A percentile compares a stretch with the other conserved stretches of the same genome.
Conservation (phyloP, 108 stramenopile species). For the Pseudonitzschia multiseries region DNA sequence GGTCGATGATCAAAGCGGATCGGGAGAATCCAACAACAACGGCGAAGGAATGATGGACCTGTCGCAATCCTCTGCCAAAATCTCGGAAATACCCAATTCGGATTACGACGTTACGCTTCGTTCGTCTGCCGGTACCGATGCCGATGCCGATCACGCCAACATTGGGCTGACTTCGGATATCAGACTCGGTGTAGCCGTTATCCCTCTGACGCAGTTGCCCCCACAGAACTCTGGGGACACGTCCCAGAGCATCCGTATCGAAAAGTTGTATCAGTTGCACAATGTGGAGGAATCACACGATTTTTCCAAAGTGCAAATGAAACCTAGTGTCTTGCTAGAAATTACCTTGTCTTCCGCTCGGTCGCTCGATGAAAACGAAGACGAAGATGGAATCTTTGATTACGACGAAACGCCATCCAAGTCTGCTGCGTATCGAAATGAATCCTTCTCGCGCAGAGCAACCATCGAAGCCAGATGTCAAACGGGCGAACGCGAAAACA, state of each 20-base stretch:
- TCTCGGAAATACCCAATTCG: constrained; percentile 10
- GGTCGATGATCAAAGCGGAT: constrained; percentile 31
- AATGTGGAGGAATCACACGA: constrained; percentile 9
- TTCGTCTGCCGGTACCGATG: no score
- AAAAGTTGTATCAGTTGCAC: constrained; percentile 73
- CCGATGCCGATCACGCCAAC: neutral
- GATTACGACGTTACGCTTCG: constrained; percentile 30
- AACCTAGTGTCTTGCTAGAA: constrained; percentile 78
- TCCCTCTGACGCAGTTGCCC: constrained; percentile 67
- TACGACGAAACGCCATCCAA: constrained; percentile 21
- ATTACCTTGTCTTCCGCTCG: constrained; percentile 56
- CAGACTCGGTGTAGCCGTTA: constrained; percentile 59
- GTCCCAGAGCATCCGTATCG: constrained; percentile 46
- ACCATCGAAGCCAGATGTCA: constrained; percentile 26
- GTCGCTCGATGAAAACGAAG: constrained; percentile 63
- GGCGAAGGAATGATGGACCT: no score
- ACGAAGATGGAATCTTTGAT: constrained; percentile 29
- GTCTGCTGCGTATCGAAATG: constrained; percentile 7
- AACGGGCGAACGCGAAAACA: constrained; percentile 17
- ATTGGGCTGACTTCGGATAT: constrained; percentile 43
- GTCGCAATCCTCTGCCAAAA: neutral
- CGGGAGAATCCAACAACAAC: neutral
- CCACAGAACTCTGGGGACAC: constrained; percentile 43
- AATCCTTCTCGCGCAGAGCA: constrained; percentile 35
- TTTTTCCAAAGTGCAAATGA: constrained; percentile 37